Base-by-base conservation (phyloP, 129 eudicot species). In the Apium graveolens region DNA sequence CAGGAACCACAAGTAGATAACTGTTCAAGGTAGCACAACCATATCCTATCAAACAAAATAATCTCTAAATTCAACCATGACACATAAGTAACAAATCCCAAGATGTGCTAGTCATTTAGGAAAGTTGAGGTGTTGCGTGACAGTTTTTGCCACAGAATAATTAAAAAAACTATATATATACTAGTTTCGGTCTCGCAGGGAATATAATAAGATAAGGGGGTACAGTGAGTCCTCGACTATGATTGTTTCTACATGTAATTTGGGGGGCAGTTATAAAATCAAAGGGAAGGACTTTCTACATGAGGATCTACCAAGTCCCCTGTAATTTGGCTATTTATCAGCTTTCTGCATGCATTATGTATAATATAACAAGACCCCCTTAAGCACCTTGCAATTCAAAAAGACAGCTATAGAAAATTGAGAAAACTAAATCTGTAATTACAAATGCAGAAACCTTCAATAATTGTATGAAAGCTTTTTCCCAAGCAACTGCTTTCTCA, bases 401-500 rank as follows among this genome's bases (percentile, higher is more conserved):
- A 53, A 20, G 62, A 53, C 7, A 53, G 27, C 27, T 21, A 53
- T 6, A 20, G 27, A 53, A 53, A 53, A 53, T 53, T 6, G 63
- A 29, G 63, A 53, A 53, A 18, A 21, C 29, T 21, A 53, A 21
- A 21, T 53, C n/a, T 51, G 24, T 20, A 53, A 21, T 24, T 24
- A 45, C 7, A 53, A 21, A 37, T 14, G 41, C 12, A 17, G 4
- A 31, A 76, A 90, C 95, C 95, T 90, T 84, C 32, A 84, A 86
- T 49, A 87, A 84, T 83, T 87, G 89, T 82, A 90, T 84, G 74
- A 90, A 90, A 53, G 95, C 91, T 79, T 84, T 85, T 71, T 90
- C 95, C 95, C 95, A 90, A n/a, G 95, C 91, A 53, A 83, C 79
- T n/a, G 91, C 91, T 63, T 78, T 90, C 83, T 78, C 83, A 49